Conservation (phyloP, 148 eudicot species). For the Rhododendron kiyosumense region DNA sequence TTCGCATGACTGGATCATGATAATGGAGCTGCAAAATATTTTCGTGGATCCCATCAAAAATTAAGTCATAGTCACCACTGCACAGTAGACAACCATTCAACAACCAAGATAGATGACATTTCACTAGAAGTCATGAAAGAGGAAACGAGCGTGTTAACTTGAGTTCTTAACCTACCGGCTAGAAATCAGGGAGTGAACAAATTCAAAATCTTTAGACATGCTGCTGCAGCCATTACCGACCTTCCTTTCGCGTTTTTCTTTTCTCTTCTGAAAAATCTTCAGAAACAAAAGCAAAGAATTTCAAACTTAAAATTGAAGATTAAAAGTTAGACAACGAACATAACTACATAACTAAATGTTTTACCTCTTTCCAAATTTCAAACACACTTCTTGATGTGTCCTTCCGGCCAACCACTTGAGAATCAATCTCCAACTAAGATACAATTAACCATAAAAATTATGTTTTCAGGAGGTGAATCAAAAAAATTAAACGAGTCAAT, state of each 20-base stretch:
- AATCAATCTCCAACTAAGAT: slow-evolving; percentile 54
- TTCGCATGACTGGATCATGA: slow-evolving; percentile 87
- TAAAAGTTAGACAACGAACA: background rate
- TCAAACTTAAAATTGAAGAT: background rate
- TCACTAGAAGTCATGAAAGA: slow-evolving; percentile 7
- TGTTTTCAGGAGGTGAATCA: background rate
- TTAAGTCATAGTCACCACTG: slow-evolving; percentile 85
- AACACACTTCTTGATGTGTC: slow-evolving; percentile 78
- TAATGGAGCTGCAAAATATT: slow-evolving; percentile 74
- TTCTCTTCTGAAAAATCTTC: slow-evolving; percentile 85
- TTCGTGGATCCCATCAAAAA: slow-evolving; percentile 87
- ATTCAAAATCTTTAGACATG: slow-evolving; percentile 45
- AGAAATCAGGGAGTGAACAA: slow-evolving; percentile 63
- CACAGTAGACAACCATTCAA: slow-evolving; percentile 22
- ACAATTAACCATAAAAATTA: slow-evolving; percentile 11
- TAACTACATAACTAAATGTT: background rate
- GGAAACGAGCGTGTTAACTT: background rate
- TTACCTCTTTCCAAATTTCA: slow-evolving; percentile 96
- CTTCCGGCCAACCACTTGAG: slow-evolving; percentile 92
- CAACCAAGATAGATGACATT: slow-evolving; percentile 9
- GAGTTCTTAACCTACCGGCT: slow-evolving; percentile 51
- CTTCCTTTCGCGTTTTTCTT: slow-evolving; percentile 44
- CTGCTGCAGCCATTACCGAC: slow-evolving; percentile 21
- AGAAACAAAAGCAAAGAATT: slow-evolving; percentile 1
- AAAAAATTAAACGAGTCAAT: background rate